Base-by-base conservation (phyloP, 495 filamentous ascomycete genomes). In the Lasiosphaeria ovina region DNA sequence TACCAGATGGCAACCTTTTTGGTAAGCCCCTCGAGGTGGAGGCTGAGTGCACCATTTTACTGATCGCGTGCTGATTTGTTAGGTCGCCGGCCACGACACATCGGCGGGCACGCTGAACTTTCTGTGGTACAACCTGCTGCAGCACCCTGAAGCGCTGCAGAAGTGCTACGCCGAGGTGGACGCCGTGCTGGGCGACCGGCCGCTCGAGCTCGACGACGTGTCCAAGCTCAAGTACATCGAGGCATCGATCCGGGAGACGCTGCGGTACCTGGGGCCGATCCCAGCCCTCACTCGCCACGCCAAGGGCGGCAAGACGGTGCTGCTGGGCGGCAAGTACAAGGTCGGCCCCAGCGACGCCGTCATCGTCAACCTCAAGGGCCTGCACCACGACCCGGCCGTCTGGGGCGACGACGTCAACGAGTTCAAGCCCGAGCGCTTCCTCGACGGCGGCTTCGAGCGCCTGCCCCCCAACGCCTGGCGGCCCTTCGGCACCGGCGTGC, bases 1-100 rank as follows among this genome's bases (percentile, higher is more conserved):
- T 72, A 85, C 60, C 85, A 88, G 63, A 83, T 89, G 80, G 80
- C 83, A 16, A 87, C 85, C 0, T 86, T 87, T 62, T 58, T 87
- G 67, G 82, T 85, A 51, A 17, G 50, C 76, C 47, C 11, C 11
- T 47, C 12, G 16, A 47, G 4, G 6, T 3, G 4, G 16, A 10
- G 42, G 42, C 5, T 14, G 12, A 45, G 4, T 45, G 36, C 6
- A 6, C 6, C 11, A 11, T 6, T 40, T 11, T 12, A 11, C 44
- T 47, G 16, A 47, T 4, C 44, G 6, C 44, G 12, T 47, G 44
- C 1, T 14, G 16, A 14, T 47, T 11, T 1, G n/a, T 17, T 40
- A 64, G 58, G 47, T 58, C 31, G 67, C 67, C 10, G 85, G 85
- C 1, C 85, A 88, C 59, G 86, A 88, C 68, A 88, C 86, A 0